These are phyloP conservation scores for Aspergillus clavatus DNA, from an alignment of 2,329 filamentous ascomycete genomes.

Conservation along the genomic window DNA sequence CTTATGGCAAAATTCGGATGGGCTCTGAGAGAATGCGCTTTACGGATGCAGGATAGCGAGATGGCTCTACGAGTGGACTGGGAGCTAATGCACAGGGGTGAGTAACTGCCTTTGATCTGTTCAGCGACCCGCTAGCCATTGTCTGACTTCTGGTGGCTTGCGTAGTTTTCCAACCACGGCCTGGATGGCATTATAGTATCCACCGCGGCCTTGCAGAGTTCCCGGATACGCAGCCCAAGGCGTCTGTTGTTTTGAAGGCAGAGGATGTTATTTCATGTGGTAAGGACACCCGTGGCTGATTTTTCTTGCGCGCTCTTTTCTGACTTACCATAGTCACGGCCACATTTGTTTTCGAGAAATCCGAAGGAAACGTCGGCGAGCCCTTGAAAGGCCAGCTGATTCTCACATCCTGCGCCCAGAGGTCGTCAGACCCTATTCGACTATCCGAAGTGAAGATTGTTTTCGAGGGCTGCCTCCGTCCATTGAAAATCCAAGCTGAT, in stretches of 20 bases:
- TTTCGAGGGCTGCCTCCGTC: constrained; percentile 49
- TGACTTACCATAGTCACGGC: constrained; percentile 41
- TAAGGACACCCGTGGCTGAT: constrained; percentile 24
- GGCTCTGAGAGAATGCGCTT: constrained; percentile 51
- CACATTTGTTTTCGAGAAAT: constrained; percentile 50
- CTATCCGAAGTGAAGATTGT: constrained; percentile 47
- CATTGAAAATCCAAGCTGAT: constrained; percentile 38
- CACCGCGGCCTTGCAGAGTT: constrained; percentile 43
- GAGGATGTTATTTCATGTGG: constrained; percentile 47
- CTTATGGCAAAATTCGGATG: constrained; percentile 52
- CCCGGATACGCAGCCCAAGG: constrained; percentile 36
- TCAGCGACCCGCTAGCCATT: not conserved
- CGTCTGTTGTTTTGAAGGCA: constrained; percentile 44
- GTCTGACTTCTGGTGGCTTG: constrained; percentile 2
- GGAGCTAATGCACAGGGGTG: constrained; percentile 48
- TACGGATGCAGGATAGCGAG: constrained; percentile 42
- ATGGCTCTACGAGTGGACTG: constrained; percentile 52
- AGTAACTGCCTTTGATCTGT: constrained; percentile 6
- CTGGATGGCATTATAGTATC: constrained; percentile 43
- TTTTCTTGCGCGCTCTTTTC: constrained; percentile 12
- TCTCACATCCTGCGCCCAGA: constrained; percentile 47
- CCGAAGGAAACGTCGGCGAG: constrained; percentile 58
- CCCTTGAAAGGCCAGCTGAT: constrained; percentile 52
- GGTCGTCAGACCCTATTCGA: constrained; percentile 42
- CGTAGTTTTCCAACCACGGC: constrained; percentile 33